Evolutionary conservation across 2,329 filamentous ascomycete species (phyloP).

Genomic region (Aureobasidium musti): DNA sequence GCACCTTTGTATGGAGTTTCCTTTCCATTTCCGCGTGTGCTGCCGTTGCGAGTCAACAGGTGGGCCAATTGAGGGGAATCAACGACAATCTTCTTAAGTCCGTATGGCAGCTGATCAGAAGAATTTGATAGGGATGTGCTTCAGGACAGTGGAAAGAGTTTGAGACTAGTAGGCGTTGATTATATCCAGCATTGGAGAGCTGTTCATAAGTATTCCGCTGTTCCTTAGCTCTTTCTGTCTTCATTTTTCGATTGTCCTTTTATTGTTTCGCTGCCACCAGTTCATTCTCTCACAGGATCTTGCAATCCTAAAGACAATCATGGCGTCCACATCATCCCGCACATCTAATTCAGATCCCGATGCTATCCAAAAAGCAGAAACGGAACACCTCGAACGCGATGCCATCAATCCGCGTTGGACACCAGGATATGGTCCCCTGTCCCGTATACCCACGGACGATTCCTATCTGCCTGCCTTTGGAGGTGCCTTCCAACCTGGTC

Average conservation of each 20-base stretch:
- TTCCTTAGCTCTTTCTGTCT: background rate
- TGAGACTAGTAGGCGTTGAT: background rate
- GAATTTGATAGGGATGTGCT: background rate
- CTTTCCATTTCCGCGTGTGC: background rate
- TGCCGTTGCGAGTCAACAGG: background rate
- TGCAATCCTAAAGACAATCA: background rate
- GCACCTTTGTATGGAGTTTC: background rate
- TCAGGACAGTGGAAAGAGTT: background rate
- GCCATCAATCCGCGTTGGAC: constrained; percentile 9
- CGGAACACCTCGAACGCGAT: background rate
- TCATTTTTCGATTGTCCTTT: background rate
- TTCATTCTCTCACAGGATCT: background rate
- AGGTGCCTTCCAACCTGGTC: constrained; percentile 72
- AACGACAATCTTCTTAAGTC: background rate
- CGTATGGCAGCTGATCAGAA: background rate
- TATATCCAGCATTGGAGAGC: no score
- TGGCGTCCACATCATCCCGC: background rate
- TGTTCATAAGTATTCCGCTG: background rate
- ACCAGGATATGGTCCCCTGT: constrained; percentile 46
- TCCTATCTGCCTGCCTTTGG: constrained; percentile 62
- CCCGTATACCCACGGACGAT: constrained; percentile 49
- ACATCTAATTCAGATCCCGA: constrained; percentile 13
- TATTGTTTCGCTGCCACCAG: background rate
- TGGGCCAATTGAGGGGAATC: background rate
- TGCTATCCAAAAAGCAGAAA: constrained; percentile 5